phyloP scores from a whole-genome alignment of 1,284 basidiomycete genomes.

The Afroboletus lepidellus region DNA sequence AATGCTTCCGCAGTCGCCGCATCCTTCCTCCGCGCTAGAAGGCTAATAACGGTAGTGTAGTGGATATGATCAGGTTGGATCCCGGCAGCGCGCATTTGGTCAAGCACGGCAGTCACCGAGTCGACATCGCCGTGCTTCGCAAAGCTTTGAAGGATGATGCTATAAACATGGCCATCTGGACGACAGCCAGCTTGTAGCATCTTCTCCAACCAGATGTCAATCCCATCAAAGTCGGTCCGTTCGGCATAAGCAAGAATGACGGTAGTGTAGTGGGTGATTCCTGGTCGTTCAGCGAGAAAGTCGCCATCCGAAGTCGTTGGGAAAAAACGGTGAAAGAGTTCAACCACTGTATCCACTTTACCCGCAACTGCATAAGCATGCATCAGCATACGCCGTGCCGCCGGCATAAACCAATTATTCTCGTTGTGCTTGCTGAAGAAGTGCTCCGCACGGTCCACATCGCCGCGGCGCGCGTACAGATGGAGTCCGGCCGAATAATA shows the following conservation, averaged over 20 bases:
- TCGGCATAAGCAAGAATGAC: constrained; percentile 58
- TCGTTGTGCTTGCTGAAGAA: constrained; percentile 42
- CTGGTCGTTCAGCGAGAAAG: constrained; percentile 38
- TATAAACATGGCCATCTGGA: constrained; percentile 59
- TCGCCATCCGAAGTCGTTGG: constrained; percentile 31
- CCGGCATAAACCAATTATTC: constrained; percentile 27
- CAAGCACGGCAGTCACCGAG: constrained; percentile 55
- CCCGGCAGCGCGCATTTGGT: constrained; percentile 58
- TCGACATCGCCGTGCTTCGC: constrained; percentile 56
- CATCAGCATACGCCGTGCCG: constrained; percentile 48
- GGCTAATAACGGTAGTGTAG: constrained; percentile 71
- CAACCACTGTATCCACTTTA: constrained; percentile 41
- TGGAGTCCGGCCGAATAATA: constrained; percentile 49
- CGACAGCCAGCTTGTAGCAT: constrained; percentile 49
- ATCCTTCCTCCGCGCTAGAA: constrained; percentile 69
- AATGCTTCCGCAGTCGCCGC: constrained; percentile 65
- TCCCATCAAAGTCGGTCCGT: constrained; percentile 47
- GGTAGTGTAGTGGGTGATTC: constrained; percentile 51
- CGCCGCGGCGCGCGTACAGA: constrained; percentile 52
- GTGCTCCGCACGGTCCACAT: constrained; percentile 42
- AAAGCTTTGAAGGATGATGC: constrained; percentile 61
- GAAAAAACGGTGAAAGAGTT: constrained; percentile 57
- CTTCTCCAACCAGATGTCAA: constrained; percentile 56
- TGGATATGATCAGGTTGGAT: constrained; percentile 51
- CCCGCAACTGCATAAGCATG: constrained; percentile 53